Evolutionary conservation across 202 grass and related monocot species (phyloP).

Genomic region (Eragrostis tef): DNA sequence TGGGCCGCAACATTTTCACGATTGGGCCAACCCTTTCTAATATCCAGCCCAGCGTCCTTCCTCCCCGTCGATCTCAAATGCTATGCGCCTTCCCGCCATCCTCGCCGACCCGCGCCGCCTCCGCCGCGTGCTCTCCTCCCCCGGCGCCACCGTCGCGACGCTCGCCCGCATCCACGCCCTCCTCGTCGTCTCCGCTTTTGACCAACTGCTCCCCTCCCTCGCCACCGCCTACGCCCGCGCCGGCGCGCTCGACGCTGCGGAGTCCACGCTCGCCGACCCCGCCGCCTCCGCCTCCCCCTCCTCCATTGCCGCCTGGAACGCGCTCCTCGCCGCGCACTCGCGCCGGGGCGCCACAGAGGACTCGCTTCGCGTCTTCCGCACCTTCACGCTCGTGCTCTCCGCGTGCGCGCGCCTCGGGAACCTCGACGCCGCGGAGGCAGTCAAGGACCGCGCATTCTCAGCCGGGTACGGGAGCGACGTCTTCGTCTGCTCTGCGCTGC

Average conservation of each 20-base stretch:
- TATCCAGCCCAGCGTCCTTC: neutral
- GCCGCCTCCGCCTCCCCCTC: constrained; percentile 4
- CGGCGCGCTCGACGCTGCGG: constrained; percentile 54
- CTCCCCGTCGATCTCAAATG: neutral
- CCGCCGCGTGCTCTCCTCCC: constrained; percentile 46
- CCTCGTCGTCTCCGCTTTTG: constrained; percentile 51
- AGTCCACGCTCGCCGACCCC: constrained; percentile 42
- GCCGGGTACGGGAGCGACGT: constrained; percentile 55
- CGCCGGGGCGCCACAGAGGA: constrained; percentile 5
- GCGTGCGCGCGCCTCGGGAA: constrained; percentile 60
- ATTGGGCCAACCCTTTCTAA: neutral
- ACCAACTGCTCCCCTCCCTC: constrained; percentile 34
- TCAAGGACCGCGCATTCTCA: constrained; percentile 41
- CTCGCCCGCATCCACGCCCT: constrained; percentile 61
- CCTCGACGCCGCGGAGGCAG: constrained; percentile 42
- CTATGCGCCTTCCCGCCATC: constrained; percentile 21
- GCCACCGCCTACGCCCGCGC: constrained; percentile 53
- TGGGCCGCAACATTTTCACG: neutral
- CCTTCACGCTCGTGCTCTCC: constrained; percentile 69
- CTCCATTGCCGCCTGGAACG: constrained; percentile 62
- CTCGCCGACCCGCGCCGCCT: constrained; percentile 44
- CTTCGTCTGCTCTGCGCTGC: constrained; percentile 67
- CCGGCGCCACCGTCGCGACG: constrained; percentile 35
- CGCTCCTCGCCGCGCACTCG: constrained; percentile 55
- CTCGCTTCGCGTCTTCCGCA: constrained; percentile 61